Base-by-base conservation (phyloP, 2,329 filamentous ascomycete genomes). In the Colletotrichum trifolii region DNA sequence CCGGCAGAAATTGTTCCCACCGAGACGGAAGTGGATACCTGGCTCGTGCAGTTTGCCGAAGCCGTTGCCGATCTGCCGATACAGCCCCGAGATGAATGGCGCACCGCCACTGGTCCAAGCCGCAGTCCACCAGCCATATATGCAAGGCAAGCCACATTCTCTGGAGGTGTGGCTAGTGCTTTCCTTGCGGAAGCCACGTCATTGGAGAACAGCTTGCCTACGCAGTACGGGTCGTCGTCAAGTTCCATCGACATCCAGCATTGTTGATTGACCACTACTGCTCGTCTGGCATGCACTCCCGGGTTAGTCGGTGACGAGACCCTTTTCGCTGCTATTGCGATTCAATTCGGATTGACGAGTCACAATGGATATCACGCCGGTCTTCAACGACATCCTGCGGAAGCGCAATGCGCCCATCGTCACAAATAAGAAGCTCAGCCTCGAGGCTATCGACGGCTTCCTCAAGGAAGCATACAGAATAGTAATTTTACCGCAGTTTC, bases 391-490 rank as follows among this genome's bases (percentile, higher is more conserved):
- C 75, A 83, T 91, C 50, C 84, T 95, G 33, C 84, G 85, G 72
- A 79, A 83, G 70, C 86, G 87, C 67, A 79, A 86, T 76, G 84
- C 85, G 48, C 79, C 81, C 35, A 78, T 82, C 8, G 82, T 85
- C 11, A 79, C 73, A 57, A 70, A 67, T 42, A 72, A 72, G 49
- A 72, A 73, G 68, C 82, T 82, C 68, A 81, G 76, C 61, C 71
- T 82, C 53, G 81, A 85, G 69, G 84, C 78, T 70, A 85, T 96
- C 54, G 92, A 97, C 75, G 91, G 91, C 72, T 99, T 98, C 75
- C 82, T 98, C 39, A 94, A 95, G 74, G 95, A 98, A 79, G 96
- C 96, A 57, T 96, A 97, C 79, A 88, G 91, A 75, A 97, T 98
- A 77, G 94, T 96, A 17, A 1, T 33, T 46, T 7, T 10, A 17